phyloP scores from a whole-genome alignment of 345 rosid species.

The Corchorus capsularis region DNA sequence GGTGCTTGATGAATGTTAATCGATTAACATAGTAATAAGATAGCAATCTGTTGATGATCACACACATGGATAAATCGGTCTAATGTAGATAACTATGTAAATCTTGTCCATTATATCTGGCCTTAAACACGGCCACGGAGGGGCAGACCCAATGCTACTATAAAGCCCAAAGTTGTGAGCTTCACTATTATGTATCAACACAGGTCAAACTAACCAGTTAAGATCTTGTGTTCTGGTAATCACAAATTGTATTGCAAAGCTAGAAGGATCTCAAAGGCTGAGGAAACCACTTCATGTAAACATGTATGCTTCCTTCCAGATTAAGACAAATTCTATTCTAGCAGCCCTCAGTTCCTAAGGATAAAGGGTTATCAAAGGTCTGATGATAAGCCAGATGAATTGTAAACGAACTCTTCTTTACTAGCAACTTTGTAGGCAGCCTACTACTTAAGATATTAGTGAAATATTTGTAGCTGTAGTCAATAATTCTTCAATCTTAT shows the following conservation, averaged over 20 bases:
- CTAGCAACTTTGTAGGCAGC: neutral
- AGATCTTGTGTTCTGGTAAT: neutral
- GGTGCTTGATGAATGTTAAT: neutral
- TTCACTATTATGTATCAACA: neutral
- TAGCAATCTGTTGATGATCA: neutral
- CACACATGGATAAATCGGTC: neutral
- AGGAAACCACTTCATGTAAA: slow-evolving; percentile 1
- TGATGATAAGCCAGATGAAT: neutral
- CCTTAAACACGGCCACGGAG: neutral
- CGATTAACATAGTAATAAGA: neutral
- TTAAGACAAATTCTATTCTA: neutral
- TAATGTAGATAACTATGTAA: neutral
- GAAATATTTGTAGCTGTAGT: neutral
- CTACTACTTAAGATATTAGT: neutral
- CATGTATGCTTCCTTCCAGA: neutral
- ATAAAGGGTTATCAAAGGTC: neutral
- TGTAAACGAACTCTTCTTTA: neutral
- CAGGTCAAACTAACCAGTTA: neutral
- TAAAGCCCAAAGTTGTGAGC: neutral
- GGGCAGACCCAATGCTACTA: neutral
- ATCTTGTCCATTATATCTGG: neutral
- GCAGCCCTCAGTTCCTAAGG: neutral
- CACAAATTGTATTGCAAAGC: neutral
- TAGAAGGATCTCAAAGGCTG: neutral
- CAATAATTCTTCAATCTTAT: neutral